Evolutionary conservation across 2,329 filamentous ascomycete species (phyloP).

Genomic region (Trichophaea hybrida): DNA sequence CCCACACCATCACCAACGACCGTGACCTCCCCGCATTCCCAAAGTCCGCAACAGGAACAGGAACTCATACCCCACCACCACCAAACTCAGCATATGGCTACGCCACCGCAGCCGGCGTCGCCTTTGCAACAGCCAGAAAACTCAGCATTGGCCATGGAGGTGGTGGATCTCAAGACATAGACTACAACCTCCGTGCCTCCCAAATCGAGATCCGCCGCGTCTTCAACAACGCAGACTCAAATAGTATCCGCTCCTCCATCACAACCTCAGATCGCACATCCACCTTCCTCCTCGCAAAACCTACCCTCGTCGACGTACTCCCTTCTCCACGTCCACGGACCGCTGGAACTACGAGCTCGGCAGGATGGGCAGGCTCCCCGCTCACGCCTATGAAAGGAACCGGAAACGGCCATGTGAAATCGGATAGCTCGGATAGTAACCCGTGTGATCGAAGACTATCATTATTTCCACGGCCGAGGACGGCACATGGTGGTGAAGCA

Average conservation of each 20-base stretch:
- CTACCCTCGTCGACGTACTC: neutral
- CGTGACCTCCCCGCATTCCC: neutral
- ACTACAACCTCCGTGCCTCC: neutral
- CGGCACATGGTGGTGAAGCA: neutral
- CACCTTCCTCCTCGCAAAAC: neutral
- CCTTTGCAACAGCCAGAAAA: neutral
- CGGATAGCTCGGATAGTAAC: neutral
- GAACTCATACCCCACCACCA: neutral
- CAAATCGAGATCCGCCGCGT: neutral
- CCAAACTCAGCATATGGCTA: neutral
- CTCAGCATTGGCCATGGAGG: neutral
- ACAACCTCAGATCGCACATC: neutral
- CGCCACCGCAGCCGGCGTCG: neutral
- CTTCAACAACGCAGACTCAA: neutral
- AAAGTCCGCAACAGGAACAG: neutral
- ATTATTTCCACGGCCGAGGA: neutral
- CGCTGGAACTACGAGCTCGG: neutral
- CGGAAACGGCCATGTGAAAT: neutral
- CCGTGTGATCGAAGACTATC: neutral
- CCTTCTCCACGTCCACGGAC: neutral
- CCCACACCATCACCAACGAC: neutral
- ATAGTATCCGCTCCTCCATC: neutral
- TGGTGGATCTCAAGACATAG: neutral
- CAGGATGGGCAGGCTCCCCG: neutral
- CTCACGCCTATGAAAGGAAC: neutral